Conservation (phyloP, 352 stramenopile species). For the Phytophthora pinifolia region DNA sequence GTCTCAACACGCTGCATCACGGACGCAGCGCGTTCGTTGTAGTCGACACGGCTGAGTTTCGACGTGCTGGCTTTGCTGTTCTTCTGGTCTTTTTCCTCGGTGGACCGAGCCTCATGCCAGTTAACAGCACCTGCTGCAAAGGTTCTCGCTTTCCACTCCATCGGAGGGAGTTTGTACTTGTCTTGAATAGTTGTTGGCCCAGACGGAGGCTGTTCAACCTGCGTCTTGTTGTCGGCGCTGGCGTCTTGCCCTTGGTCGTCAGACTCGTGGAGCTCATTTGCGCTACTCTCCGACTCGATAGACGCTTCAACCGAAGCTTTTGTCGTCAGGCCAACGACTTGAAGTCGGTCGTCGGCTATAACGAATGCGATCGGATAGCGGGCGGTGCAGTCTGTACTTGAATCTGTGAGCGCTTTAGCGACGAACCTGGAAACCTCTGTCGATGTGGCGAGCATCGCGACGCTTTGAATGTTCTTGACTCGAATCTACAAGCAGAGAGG, state of each 20-base stretch:
- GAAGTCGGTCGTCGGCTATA: conserved; percentile 19
- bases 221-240: neutral
- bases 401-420: conserved; percentile 5
- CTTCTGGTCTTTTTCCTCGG: neutral
- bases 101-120: neutral
- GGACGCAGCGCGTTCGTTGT: conserved; percentile 38
- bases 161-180: conserved; percentile 42
- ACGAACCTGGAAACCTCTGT: conserved; percentile 14
- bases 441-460: conserved; percentile 8
- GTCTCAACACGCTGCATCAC: conserved; percentile 40
- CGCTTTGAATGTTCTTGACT: neutral
- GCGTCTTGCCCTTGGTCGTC: neutral
- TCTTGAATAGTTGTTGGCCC: conserved; percentile 43
- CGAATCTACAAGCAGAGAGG: conserved; percentile 11
- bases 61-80: neutral
- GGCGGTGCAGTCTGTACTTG: conserved; percentile 8
- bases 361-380: conserved; percentile 15
- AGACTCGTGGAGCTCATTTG: neutral
- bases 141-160: conserved; percentile 24
- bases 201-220: neutral
- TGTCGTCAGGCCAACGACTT: conserved; percentile 18
- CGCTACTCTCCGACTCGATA: conserved; percentile 1
- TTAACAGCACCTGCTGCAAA: neutral
- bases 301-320: conserved; percentile 1
- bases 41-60: conserved; percentile 35